phyloP scores from a whole-genome alignment of 208 protist genomes.

The Leptomonas seymouri region DNA sequence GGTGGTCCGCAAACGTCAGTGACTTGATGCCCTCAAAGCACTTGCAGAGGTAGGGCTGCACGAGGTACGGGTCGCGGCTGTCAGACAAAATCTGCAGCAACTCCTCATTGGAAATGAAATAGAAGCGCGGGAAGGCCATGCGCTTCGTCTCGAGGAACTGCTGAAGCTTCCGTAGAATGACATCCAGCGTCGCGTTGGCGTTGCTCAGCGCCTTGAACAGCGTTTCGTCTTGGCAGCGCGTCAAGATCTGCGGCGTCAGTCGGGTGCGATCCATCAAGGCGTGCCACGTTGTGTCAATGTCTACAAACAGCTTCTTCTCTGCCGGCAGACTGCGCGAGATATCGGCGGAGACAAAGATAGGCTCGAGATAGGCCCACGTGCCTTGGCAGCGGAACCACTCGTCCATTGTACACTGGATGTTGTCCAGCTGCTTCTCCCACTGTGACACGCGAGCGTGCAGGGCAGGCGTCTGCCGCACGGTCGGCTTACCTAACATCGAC shows the following conservation, averaged over 20 bases:
- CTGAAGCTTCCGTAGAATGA: slow-evolving; percentile 97
- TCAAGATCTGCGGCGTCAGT: slow-evolving; percentile 85
- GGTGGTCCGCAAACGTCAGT: slow-evolving; percentile 90
- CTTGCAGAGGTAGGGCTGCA: slow-evolving; percentile 96
- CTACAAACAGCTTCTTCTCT: slow-evolving; percentile 93
- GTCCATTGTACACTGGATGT: slow-evolving; percentile 94
- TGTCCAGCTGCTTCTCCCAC: slow-evolving; percentile 93
- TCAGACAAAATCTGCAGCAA: slow-evolving; percentile 96
- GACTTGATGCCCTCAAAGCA: slow-evolving; percentile 97
- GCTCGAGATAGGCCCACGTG: slow-evolving; percentile 97
- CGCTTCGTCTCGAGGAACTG: slow-evolving; percentile 99
- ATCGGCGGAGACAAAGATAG: slow-evolving; percentile 96
- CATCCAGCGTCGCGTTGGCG: slow-evolving; percentile 94
- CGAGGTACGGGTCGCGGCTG: slow-evolving; percentile 94
- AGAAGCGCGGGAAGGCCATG: slow-evolving; percentile 97
- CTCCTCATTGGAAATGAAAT: slow-evolving; percentile 97
- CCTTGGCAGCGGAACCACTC: slow-evolving; percentile 97
- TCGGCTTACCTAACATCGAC: slow-evolving; percentile 95
- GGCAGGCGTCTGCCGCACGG: slow-evolving; percentile 85
- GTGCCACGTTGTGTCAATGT: slow-evolving; percentile 95
- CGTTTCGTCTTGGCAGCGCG: slow-evolving; percentile 91
- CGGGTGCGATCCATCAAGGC: slow-evolving; percentile 92
- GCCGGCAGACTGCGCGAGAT: slow-evolving; percentile 96
- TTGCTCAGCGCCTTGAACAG: slow-evolving; percentile 92
- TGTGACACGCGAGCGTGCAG: slow-evolving; percentile 91